phyloP scores from a whole-genome alignment of 2,329 filamentous ascomycete genomes.

The Hymenoscyphus fructigenus region DNA sequence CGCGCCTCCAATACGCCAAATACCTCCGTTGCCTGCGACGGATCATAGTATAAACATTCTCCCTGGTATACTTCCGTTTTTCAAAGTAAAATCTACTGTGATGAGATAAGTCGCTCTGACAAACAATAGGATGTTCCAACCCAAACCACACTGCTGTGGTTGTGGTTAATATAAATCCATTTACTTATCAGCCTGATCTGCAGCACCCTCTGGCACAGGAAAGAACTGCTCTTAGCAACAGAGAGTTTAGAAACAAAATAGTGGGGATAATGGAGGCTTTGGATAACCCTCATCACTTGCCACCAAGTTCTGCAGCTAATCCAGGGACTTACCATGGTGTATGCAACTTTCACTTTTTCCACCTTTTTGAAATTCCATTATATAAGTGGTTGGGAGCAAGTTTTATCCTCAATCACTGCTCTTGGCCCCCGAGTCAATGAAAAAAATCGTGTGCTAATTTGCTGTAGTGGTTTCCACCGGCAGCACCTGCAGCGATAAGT shows the following conservation, averaged over 20 bases:
- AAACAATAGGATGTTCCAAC: not conserved
- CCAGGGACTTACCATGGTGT: too few species aligned
- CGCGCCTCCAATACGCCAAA: not conserved
- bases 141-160: not conserved
- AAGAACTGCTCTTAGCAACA: not conserved
- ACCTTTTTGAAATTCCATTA: too few species aligned
- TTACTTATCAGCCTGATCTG: not conserved
- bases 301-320: not conserved
- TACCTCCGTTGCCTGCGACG: too few species aligned
- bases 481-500: not conserved
- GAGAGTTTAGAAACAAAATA: not conserved
- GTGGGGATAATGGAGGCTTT: not conserved
- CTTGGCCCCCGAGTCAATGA: too few species aligned
- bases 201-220: not conserved
- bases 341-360: too few species aligned
- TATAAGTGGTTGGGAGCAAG: too few species aligned
- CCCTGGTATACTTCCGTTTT: not conserved
- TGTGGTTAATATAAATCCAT: not conserved
- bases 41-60: not conserved
- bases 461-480: not conserved
- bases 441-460: too few species aligned
- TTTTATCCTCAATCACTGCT: too few species aligned
- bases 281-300: not conserved
- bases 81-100: not conserved
- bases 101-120: not conserved